Evolutionary conservation across 352 stramenopile species (phyloP).

Genomic region (Pythium dissimile): DNA sequence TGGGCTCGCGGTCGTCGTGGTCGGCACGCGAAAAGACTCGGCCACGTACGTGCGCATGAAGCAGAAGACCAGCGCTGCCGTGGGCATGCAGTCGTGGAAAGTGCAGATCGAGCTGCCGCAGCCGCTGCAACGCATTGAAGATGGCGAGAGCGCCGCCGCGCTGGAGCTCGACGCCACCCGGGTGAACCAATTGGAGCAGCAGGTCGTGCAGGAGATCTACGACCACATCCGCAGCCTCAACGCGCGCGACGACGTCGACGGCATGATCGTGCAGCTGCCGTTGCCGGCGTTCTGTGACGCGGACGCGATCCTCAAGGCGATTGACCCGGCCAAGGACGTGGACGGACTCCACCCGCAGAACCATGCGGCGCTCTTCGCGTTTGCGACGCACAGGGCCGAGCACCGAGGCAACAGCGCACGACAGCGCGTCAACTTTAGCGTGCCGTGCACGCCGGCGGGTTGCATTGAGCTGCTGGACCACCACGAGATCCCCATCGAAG

Average conservation of each 20-base stretch:
- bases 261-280: constrained; percentile 90
- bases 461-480: constrained; percentile 95
- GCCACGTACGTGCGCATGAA: constrained; percentile 99
- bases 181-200: constrained; percentile 11
- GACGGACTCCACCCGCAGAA: constrained; percentile 98
- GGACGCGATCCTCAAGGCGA: constrained; percentile 87
- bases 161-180: constrained; percentile 9
- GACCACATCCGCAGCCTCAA: constrained; percentile 67
- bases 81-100: constrained; percentile 91
- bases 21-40: constrained; percentile 94
- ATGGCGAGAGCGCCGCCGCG: neutral
- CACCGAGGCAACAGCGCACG: constrained; percentile 3
- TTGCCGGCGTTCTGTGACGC: constrained; percentile 93
- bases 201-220: constrained; percentile 39
- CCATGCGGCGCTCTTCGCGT: constrained; percentile 90
- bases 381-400: constrained; percentile 33
- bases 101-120: constrained; percentile 41
- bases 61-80: constrained; percentile 94
- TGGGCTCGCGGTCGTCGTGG: constrained; percentile 98
- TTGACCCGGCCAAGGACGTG: constrained; percentile 95
- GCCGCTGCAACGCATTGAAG: constrained; percentile 20
- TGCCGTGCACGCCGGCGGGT: constrained; percentile 96
- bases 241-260: constrained; percentile 62
- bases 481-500: constrained; percentile 85
- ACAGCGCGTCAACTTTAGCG: constrained; percentile 80